Conservation (phyloP, 2,329 filamentous ascomycete genomes). For the Rutstroemia sydowiana region DNA sequence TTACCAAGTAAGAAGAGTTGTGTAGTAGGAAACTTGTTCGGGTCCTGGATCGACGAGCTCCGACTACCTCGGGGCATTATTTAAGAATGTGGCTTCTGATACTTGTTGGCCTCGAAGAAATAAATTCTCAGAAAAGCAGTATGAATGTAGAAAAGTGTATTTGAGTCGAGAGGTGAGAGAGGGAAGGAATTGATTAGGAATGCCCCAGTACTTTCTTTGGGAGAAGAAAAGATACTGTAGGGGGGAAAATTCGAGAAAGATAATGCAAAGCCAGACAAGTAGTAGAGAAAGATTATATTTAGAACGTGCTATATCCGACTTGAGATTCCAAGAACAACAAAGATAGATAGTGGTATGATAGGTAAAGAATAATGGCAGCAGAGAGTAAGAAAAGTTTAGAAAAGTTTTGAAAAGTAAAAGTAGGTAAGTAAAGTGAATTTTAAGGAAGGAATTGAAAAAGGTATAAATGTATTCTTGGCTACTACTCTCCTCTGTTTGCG, state of each 20-base stretch:
- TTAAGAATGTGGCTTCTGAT: constrained; percentile 19
- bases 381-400: not conserved
- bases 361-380: not conserved
- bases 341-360: not conserved
- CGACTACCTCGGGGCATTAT: constrained; percentile 25
- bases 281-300: not conserved
- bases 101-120: not conserved
- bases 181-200: not conserved
- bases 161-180: not conserved
- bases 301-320: not conserved
- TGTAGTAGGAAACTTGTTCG: constrained; percentile 69
- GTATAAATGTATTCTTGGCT: not conserved
- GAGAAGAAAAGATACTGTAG: too few relatives aligned
- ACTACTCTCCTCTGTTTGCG: not conserved
- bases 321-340: not conserved
- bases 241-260: not conserved
- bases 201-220: too few relatives aligned
- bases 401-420: not conserved
- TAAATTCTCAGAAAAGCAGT: not conserved
- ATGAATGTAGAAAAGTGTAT: too few relatives aligned
- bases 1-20: constrained; percentile 81
- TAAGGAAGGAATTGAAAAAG: not conserved
- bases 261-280: not conserved
- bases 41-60: constrained; percentile 41
- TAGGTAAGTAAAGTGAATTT: not conserved